Evolutionary conservation across 2,329 filamentous ascomycete species (phyloP).

Genomic region (Talaromyces sp.): DNA sequence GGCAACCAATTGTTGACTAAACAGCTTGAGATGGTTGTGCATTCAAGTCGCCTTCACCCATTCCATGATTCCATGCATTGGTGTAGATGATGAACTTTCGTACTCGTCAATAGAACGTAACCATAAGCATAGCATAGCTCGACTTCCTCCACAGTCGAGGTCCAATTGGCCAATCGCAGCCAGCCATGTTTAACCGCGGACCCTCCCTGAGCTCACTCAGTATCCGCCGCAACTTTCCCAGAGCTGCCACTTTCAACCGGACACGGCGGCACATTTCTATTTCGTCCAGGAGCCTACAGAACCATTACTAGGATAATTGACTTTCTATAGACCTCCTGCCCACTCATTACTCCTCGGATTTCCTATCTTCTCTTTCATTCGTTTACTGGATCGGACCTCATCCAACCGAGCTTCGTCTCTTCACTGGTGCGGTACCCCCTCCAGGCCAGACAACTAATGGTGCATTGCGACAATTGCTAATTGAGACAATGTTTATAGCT

Average conservation of each 20-base stretch:
- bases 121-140: not conserved
- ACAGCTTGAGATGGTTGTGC: not conserved
- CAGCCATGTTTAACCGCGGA: not conserved
- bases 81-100: not conserved
- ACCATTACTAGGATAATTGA: not conserved
- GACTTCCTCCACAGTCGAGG: not conserved
- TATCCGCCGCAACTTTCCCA: slow-evolving; percentile 9
- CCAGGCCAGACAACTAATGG: not conserved
- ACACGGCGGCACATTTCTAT: slow-evolving; percentile 3
- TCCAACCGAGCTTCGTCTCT: not conserved
- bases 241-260: slow-evolving; percentile 3
- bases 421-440: not conserved
- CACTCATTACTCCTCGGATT: not conserved
- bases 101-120: not conserved
- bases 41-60: not conserved
- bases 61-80: not conserved
- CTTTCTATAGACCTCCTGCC: not conserved
- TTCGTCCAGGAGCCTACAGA: not conserved
- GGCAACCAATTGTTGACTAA: slow-evolving; percentile 11
- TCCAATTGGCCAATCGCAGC: slow-evolving; percentile 13
- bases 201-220: not conserved
- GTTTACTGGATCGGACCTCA: not conserved
- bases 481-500: not conserved
- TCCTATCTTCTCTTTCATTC: not conserved
- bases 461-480: not conserved